Percentiles rank a stretch among this genome's conserved stretches.
phyloP scores from a whole-genome alignment of 2,329 filamentous ascomycete species.

The Arthrobotrys iridis region DNA sequence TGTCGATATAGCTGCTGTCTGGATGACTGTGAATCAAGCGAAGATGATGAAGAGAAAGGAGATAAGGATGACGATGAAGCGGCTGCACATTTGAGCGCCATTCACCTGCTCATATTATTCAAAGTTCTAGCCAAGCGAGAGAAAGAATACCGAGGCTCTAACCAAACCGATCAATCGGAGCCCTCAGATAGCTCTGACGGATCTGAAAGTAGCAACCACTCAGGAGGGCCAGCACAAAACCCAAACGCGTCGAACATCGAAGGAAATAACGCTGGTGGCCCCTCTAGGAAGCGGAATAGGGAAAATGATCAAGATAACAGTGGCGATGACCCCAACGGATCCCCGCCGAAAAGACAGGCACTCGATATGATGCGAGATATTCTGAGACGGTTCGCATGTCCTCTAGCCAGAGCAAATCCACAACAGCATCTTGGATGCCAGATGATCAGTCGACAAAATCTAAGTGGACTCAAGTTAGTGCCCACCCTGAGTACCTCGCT shows the following conservation, averaged over 20 bases:
- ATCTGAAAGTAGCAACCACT: neutral
- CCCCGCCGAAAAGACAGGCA: neutral
- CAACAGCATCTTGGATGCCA: neutral
- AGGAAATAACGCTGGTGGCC: neutral
- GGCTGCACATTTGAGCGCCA: neutral
- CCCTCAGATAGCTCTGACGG: neutral
- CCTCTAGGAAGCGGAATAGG: neutral
- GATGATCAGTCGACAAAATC: slow-evolving; percentile 9
- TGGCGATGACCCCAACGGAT: neutral
- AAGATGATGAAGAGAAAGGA: no score
- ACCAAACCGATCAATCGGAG: neutral
- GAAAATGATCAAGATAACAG: neutral
- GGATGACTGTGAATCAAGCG: no score
- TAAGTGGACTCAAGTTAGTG: slow-evolving; percentile 25
- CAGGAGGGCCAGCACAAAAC: neutral
- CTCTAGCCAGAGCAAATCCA: neutral
- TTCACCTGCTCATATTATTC: neutral
- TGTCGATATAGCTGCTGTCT: neutral
- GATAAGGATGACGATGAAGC: neutral
- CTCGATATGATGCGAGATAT: neutral
- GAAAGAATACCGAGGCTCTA: neutral
- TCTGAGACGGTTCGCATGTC: neutral
- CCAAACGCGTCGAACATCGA: neutral
- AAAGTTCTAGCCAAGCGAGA: neutral
- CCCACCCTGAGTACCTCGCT: neutral